Evolutionary conservation across 768 basidiomycete genomes (phyloP), one percentile per base, ranked within the genome.

Genomic region (Kwoniella botswanensis): DNA sequence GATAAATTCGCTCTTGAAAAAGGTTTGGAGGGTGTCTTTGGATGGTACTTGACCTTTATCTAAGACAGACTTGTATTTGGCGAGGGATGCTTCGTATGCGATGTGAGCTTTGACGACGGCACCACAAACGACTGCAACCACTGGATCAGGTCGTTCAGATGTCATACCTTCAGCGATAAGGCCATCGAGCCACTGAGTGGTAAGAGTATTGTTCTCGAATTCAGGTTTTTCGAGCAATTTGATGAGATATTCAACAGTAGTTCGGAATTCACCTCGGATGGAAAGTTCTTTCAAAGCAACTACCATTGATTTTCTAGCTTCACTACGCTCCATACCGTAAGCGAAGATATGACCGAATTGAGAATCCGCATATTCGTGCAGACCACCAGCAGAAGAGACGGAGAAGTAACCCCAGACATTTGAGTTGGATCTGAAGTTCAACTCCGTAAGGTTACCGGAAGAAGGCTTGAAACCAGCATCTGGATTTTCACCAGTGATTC

Each of bases 381-480:
- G 88, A 83, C 96, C 97, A 82, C 97, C 97, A 11, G 95, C 91
- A 15, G 91, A 91, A 55, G 89, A 90, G 77, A 99, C 97, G 17
- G 97, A 98, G 88, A 99, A 99, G 86, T 99, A 99, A 71, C 97
- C 97, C 97, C 97, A 99, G 56, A 99, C 97, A 73, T 99, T 99
- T 56, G 94, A 98, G 84, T 92, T 97, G 29, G 95, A 98, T 68
- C 97, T 91, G 90, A 99, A 99, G 85, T 98, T 99, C 76, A 99
- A 92, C 82, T 98, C 97, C 83, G 98, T 97, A 17, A 99, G 87
- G 50, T 92, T 91, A 74, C 97, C 97, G 2, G 93, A 95, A 1
- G 97, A 98, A 0, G 97, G 97, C 85, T 99, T 99, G 88, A 99
- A 99, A 4, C 97, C 97, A 11, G 97, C 97, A 80, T 99, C 97